Evolutionary conservation across 2,329 filamentous ascomycete species (phyloP).

Genomic region (Iodosphaeria phyllophila): DNA sequence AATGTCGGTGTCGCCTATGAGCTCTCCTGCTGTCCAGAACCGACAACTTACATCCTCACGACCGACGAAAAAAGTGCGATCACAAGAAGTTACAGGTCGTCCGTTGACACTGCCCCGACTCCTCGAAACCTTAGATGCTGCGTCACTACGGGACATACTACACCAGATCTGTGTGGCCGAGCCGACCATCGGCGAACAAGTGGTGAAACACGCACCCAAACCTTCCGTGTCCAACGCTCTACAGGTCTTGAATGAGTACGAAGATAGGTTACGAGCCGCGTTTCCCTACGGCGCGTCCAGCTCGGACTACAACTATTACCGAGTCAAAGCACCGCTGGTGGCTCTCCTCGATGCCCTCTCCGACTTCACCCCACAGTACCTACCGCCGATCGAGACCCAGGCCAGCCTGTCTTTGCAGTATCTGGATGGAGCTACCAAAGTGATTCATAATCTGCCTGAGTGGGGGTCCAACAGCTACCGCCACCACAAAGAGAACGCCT

Average conservation of each 20-base stretch:
- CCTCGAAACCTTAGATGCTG: conserved; percentile 81
- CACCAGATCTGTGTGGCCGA: conserved; percentile 82
- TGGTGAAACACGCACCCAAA: conserved; percentile 68
- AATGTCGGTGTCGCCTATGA: conserved; percentile 77
- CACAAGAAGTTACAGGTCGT: conserved; percentile 44
- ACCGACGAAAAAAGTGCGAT: conserved; percentile 42
- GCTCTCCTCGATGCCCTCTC: conserved; percentile 75
- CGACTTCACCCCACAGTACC: conserved; percentile 90
- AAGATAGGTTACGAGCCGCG: conserved; percentile 55
- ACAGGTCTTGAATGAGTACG: conserved; percentile 65
- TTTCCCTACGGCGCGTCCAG: conserved; percentile 74
- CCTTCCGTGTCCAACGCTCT: conserved; percentile 69
- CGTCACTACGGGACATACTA: conserved; percentile 71
- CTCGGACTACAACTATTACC: conserved; percentile 88
- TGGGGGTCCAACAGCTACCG: conserved; percentile 83
- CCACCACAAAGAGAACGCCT: conserved; percentile 84
- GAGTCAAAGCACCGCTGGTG: conserved; percentile 63
- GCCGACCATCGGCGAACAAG: conserved; percentile 68
- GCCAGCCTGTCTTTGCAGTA: conserved; percentile 70
- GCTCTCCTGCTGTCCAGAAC: conserved; percentile 57
- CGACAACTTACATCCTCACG: conserved; percentile 44
- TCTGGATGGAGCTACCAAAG: conserved; percentile 73
- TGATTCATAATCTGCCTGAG: conserved; percentile 76
- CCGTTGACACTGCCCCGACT: conserved; percentile 45
- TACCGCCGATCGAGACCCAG: conserved; percentile 78